Evolutionary conservation across 345 rosid genomes (phyloP), one percentile per base, ranked within the genome.

Genomic region (Triadica sebifera): DNA sequence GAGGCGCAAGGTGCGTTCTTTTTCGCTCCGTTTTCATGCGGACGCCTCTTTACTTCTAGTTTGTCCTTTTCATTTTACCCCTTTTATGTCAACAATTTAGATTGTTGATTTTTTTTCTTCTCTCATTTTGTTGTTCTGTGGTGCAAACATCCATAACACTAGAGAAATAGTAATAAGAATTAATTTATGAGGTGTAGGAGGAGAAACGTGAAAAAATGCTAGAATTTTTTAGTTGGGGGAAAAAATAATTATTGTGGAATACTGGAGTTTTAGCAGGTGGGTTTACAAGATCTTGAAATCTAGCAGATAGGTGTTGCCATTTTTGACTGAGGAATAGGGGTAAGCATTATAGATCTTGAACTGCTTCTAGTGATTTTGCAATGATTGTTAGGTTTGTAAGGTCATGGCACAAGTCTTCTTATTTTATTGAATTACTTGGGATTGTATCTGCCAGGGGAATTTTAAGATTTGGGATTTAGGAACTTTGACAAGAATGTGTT

Each of bases 261-360:
- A 60, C 7, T 15, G 61, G 13, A 60, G 69, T 20, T 43, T 65
- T 45, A 12, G 37, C 69, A 12, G 38, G n/a, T 16, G 62, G 75
- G 61, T 22, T 0, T 77, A 38, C 46, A 65, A 83, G 87, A 79
- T 82, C 81, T 61, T 82, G 69, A 76, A 80, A 77, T 74, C 43
- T 37, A 56, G 55, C 10, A 34, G 68, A 65, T 55, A n/a, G 34
- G 10, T 41, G 55, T 51, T 66, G 10, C 19, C 24, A 17, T 58
- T 39, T 45, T 22, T 50, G 9, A 61, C 29, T 8, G 22, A 25
- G 20, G 46, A 47, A n/a, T 68, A 12, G 5, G 15, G 39, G 68
- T 62, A 38, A 61, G 51, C 67, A 17, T 79, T 67, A 43, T 61
- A 70, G 82, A 84, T 79, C 76, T 78, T 70, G 67, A 57, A 39